Evolutionary conservation across 208 protist species (phyloP).

Genomic region (Phytomonas sp.): DNA sequence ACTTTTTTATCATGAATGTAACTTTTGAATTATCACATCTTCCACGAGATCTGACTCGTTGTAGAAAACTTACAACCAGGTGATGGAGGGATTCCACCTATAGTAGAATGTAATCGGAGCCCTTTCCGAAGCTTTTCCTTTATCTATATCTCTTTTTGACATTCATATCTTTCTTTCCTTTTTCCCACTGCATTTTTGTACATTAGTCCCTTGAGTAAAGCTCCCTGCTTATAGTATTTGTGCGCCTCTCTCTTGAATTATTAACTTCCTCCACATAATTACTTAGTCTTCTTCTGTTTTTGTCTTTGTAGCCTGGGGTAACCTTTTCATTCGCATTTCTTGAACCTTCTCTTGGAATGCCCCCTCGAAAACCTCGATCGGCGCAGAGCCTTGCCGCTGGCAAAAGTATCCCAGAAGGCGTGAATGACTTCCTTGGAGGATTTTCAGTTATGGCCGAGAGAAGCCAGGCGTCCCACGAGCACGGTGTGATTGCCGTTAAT

Average conservation of each 20-base stretch:
- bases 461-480: background rate
- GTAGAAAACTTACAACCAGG: background rate
- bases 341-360: background rate
- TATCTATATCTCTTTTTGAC: background rate
- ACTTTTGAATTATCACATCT: background rate
- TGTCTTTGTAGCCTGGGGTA: background rate
- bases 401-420: background rate
- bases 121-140: background rate
- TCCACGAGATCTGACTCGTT: background rate
- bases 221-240: background rate
- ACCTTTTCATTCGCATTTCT: background rate
- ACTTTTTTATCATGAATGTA: slow-evolving; percentile 3
- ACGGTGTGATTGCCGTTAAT: slow-evolving; percentile 2
- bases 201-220: background rate
- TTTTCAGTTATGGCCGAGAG: background rate
- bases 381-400: background rate
- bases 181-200: background rate
- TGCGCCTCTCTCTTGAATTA: background rate
- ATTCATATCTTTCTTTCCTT: background rate
- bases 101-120: background rate
- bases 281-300: background rate
- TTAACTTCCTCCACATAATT: background rate
- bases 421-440: background rate
- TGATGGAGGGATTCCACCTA: background rate
- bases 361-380: background rate